These are phyloP conservation scores for Agrocybe pediades DNA, from an alignment of 768 basidiomycete genomes.

Conservation along the genomic window DNA sequence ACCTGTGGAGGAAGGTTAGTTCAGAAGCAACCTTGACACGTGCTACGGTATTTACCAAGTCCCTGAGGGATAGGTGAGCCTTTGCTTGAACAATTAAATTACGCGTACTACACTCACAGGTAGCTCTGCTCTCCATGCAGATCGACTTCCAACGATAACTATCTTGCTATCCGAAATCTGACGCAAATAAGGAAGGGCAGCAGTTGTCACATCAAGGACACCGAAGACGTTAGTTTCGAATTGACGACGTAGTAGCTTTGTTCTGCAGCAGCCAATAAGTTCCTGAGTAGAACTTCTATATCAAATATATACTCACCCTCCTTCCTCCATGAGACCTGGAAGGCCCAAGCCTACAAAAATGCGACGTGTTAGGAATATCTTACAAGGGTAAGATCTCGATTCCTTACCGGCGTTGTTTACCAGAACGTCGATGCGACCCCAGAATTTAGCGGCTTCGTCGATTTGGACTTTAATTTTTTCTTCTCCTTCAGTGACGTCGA, in stretches of 20 bases:
- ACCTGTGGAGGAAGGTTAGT: constrained; percentile 5
- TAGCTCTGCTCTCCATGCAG: constrained; percentile 49
- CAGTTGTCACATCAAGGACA: constrained; percentile 52
- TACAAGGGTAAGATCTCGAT: not conserved
- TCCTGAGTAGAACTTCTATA: not conserved
- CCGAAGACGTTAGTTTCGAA: constrained; percentile 55
- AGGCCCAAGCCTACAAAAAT: constrained; percentile 33
- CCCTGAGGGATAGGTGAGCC: constrained; percentile 23
- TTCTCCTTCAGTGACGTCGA: constrained; percentile 56
- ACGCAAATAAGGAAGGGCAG: constrained; percentile 53
- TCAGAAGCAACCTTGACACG: not conserved
- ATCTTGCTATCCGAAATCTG: constrained; percentile 42
- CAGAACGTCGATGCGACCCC: constrained; percentile 60
- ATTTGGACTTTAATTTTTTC: constrained; percentile 42
- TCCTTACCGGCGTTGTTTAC: constrained; percentile 64
- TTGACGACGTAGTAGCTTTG: constrained; percentile 38
- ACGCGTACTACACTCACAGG: constrained; percentile 31
- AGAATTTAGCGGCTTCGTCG: constrained; percentile 43
- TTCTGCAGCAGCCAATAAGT: constrained; percentile 16
- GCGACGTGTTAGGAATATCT: not conserved
- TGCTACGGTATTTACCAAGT: constrained; percentile 26
- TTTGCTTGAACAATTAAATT: not conserved
- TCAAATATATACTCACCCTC: constrained; percentile 45
- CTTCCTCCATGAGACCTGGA: constrained; percentile 56
- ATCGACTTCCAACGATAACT: constrained; percentile 55